Conservation (phyloP, 2,329 filamentous ascomycete species). For the Phialocephala subalpina region DNA sequence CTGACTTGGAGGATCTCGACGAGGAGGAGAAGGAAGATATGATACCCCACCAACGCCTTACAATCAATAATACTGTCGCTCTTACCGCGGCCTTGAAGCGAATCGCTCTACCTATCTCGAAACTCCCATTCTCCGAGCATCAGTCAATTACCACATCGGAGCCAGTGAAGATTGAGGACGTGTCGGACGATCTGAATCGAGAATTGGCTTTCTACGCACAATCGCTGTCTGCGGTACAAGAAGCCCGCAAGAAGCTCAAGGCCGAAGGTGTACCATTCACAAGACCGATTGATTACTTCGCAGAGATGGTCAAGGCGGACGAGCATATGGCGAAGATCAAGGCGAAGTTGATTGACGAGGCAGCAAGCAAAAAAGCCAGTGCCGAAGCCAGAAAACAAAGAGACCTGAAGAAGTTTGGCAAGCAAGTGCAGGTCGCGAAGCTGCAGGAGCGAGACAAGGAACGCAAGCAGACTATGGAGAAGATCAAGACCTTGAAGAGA, state of each 20-base stretch:
- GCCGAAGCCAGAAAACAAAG: slow-evolving; percentile 90
- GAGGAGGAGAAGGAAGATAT: slow-evolving; percentile 88
- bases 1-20: slow-evolving; percentile 80
- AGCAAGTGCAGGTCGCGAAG: slow-evolving; percentile 96
- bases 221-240: slow-evolving; percentile 78
- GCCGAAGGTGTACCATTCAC: slow-evolving; percentile 87
- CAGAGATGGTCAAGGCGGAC: slow-evolving; percentile 98
- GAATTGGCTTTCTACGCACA: slow-evolving; percentile 95
- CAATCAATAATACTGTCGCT: slow-evolving; percentile 95
- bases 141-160: slow-evolving; percentile 76
- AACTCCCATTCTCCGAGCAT: slow-evolving; percentile 82
- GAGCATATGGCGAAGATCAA: slow-evolving; percentile 98
- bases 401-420: slow-evolving; percentile 98
- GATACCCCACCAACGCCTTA: slow-evolving; percentile 89
- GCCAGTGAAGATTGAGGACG: slow-evolving; percentile 78
- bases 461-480: slow-evolving; percentile 92
- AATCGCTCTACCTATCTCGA: slow-evolving; percentile 73
- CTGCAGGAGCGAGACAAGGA: slow-evolving; percentile 92
- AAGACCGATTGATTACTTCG: slow-evolving; percentile 93
- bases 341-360: slow-evolving; percentile 90
- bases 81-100: slow-evolving; percentile 82
- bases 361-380: slow-evolving; percentile 89
- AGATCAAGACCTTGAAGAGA: slow-evolving; percentile 93
- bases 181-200: slow-evolving; percentile 90
- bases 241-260: slow-evolving; percentile 77